Evolutionary conservation across 2,329 filamentous ascomycete species (phyloP).

Genomic region (Aspergillus fumigatus): DNA sequence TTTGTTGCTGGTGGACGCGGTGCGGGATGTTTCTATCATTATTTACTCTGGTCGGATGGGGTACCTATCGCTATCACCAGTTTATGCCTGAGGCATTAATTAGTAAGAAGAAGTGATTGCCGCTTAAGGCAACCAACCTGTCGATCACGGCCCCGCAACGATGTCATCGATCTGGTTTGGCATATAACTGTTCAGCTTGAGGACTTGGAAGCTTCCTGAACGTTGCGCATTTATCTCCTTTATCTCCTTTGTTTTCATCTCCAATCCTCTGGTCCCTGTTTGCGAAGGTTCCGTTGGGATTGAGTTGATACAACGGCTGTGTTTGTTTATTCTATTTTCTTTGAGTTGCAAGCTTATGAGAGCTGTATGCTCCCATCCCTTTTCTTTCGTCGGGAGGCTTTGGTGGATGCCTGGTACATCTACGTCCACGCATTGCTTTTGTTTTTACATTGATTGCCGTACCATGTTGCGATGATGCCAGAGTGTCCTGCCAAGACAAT

Average conservation of each 20-base stretch:
- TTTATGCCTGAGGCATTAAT: neutral
- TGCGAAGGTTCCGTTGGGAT: neutral
- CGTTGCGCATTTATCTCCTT: neutral
- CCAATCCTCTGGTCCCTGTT: neutral
- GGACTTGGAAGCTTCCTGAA: neutral
- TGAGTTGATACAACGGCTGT: neutral
- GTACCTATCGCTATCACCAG: neutral
- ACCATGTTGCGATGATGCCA: neutral
- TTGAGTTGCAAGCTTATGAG: neutral
- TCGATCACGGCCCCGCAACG: conserved; percentile 12
- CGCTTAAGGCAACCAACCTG: conserved; percentile 12
- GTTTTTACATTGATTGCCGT: neutral
- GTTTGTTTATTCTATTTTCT: neutral
- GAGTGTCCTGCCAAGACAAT: neutral
- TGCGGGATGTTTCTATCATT: neutral
- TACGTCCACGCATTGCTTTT: neutral
- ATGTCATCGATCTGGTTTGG: conserved; percentile 17
- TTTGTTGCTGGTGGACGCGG: conserved; percentile 4
- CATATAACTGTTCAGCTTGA: neutral
- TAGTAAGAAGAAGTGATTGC: neutral
- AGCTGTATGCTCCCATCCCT: neutral
- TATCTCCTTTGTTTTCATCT: neutral
- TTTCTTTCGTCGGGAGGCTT: neutral
- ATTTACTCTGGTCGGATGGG: neutral
- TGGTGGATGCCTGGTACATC: neutral